Conservation (phyloP, 176 grass and related monocot species). For the Aegilops sharonensis region DNA sequence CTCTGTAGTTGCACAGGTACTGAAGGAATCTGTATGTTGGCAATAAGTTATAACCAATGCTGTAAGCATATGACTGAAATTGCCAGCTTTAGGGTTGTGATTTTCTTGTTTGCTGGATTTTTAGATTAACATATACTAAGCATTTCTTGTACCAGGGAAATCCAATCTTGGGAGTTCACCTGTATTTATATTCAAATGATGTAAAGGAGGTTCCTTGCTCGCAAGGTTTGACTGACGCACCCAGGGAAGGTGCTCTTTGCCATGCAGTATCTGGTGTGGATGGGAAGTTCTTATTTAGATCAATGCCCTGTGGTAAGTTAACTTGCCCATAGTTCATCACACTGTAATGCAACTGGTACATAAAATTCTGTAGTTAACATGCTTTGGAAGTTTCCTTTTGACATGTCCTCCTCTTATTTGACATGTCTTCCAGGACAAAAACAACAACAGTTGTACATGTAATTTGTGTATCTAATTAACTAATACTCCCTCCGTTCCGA, state of each 20-base stretch:
- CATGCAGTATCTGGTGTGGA: constrained; percentile 80
- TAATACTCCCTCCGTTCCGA: background rate
- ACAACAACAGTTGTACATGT: background rate
- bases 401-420: background rate
- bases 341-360: background rate
- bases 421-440: constrained; percentile 1
- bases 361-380: constrained; percentile 8
- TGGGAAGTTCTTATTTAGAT: constrained; percentile 87
- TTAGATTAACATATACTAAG: background rate
- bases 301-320: constrained; percentile 87
- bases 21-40: constrained; percentile 16
- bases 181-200: constrained; percentile 93
- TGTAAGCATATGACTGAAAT: constrained; percentile 8
- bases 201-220: constrained; percentile 60
- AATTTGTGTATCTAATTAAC: background rate
- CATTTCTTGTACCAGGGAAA: constrained; percentile 62
- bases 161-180: constrained; percentile 87
- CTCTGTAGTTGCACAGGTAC: constrained; percentile 91
- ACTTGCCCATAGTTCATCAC: constrained; percentile 1
- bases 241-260: constrained; percentile 76
- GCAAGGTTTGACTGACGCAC: constrained; percentile 57
- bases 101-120: constrained; percentile 20
- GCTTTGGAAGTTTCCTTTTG: background rate
- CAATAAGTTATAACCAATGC: constrained; percentile 9
- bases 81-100: background rate